These are phyloP conservation scores for Dioscorea cayenensis DNA, from an alignment of 116 monocot genomes.

Conservation along the genomic window DNA sequence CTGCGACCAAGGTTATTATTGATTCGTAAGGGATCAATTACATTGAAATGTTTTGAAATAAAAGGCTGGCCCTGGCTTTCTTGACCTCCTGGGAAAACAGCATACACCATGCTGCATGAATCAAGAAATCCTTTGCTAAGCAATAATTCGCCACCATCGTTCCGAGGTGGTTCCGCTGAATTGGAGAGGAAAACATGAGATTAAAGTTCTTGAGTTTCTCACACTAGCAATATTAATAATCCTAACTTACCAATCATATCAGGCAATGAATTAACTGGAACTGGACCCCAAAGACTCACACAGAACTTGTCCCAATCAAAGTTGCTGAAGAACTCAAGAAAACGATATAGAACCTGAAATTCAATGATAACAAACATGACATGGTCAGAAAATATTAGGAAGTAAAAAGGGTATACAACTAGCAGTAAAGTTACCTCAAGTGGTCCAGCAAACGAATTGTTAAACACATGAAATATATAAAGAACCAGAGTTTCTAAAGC, in stretches of 20 bases:
- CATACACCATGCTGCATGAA: slow-evolving; percentile 42
- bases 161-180: slow-evolving; percentile 70
- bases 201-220: neutral
- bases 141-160: slow-evolving; percentile 60
- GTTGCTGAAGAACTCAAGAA: slow-evolving; percentile 92
- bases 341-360: slow-evolving; percentile 81
- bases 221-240: neutral
- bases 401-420: slow-evolving; percentile 3
- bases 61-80: slow-evolving; percentile 62
- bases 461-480: slow-evolving; percentile 91
- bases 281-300: slow-evolving; percentile 87
- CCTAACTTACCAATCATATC: slow-evolving; percentile 50
- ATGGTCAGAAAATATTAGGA: neutral
- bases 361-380: neutral
- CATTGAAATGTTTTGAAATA: slow-evolving; percentile 78
- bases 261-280: slow-evolving; percentile 69
- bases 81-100: slow-evolving; percentile 34
- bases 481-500: slow-evolving; percentile 93
- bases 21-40: slow-evolving; percentile 87
- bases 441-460: slow-evolving; percentile 84
- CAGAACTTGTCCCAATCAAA: slow-evolving; percentile 95
- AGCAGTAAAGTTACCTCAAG: slow-evolving; percentile 57
- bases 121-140: slow-evolving; percentile 53
- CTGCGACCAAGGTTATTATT: slow-evolving; percentile 96
- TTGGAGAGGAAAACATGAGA: slow-evolving; percentile 1